These are phyloP conservation scores for Colletotrichum abscissum DNA, from an alignment of 2,329 filamentous ascomycete species.

Conservation along the genomic window DNA sequence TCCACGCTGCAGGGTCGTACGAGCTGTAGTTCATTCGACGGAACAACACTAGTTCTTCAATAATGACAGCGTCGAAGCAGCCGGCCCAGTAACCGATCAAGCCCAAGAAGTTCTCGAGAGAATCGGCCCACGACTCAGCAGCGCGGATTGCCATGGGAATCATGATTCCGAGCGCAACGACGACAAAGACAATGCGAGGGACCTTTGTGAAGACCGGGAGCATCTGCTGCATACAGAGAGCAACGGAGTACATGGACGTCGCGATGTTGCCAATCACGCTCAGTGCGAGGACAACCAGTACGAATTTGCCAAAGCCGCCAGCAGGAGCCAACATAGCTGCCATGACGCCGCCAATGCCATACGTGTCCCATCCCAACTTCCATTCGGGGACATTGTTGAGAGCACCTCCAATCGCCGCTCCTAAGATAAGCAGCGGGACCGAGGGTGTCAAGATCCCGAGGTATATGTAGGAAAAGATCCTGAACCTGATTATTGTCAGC, in stretches of 20 bases:
- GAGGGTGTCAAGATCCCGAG: constrained; percentile 54
- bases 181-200: constrained; percentile 53
- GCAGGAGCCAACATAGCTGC: constrained; percentile 45
- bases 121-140: constrained; percentile 51
- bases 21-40: constrained; percentile 52
- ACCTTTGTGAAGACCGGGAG: constrained; percentile 47
- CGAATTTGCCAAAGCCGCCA: constrained; percentile 49
- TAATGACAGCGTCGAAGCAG: constrained; percentile 52
- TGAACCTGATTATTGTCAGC: constrained; percentile 39
- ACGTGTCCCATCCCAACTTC: constrained; percentile 43
- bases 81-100: constrained; percentile 60
- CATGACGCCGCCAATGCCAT: constrained; percentile 46
- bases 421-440: constrained; percentile 50
- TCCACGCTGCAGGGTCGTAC: constrained; percentile 57
- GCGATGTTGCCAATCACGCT: constrained; percentile 52
- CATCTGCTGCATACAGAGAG: constrained; percentile 54
- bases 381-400: constrained; percentile 44
- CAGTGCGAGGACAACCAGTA: constrained; percentile 49
- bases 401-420: constrained; percentile 51
- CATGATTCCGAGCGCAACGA: constrained; percentile 52
- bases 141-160: constrained; percentile 55
- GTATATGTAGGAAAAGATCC: constrained; percentile 62
- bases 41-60: constrained; percentile 56
- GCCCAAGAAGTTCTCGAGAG: constrained; percentile 56
- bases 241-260: constrained; percentile 51